Conservation (phyloP, 495 filamentous ascomycete species). For the Penicillium herquei region DNA sequence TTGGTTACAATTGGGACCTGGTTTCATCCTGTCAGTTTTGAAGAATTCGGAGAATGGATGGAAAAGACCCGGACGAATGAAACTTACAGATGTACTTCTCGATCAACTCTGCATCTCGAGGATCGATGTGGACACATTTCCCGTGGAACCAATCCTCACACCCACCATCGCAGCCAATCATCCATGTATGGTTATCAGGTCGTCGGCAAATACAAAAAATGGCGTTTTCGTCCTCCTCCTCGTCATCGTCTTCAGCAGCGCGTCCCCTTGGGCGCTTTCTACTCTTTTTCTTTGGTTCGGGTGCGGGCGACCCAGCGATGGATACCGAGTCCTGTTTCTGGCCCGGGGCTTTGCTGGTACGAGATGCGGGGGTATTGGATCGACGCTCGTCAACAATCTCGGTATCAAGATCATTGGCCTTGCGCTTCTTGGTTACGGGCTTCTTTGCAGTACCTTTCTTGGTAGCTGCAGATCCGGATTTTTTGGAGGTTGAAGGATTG, state of each 20-base stretch:
- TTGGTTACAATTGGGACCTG: conserved; percentile 58
- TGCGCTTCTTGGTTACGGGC: conserved; percentile 56
- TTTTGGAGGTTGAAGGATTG: conserved; percentile 33
- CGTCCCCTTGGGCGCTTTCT: conserved; percentile 23
- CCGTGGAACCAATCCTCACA: conserved; percentile 78
- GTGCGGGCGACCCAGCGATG: conserved; percentile 39
- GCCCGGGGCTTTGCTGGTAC: conserved; percentile 46
- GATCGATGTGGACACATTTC: conserved; percentile 62
- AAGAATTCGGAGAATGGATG: neutral
- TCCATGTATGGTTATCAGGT: conserved; percentile 72
- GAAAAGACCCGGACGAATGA: neutral
- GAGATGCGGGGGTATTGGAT: conserved; percentile 49
- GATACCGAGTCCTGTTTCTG: conserved; percentile 44
- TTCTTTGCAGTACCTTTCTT: conserved; percentile 62
- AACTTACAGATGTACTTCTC: conserved; percentile 67
- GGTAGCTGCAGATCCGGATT: conserved; percentile 33
- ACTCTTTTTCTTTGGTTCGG: conserved; percentile 35
- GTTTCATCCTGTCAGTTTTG: neutral
- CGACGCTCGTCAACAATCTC: conserved; percentile 45
- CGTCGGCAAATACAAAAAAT: conserved; percentile 70
- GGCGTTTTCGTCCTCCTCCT: conserved; percentile 47
- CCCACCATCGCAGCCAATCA: conserved; percentile 71
- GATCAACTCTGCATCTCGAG: conserved; percentile 61
- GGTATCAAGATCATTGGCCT: conserved; percentile 43
- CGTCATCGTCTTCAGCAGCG: conserved; percentile 36